Evolutionary conservation across 768 basidiomycete species (phyloP).

Genomic region (Amanita muscaria): DNA sequence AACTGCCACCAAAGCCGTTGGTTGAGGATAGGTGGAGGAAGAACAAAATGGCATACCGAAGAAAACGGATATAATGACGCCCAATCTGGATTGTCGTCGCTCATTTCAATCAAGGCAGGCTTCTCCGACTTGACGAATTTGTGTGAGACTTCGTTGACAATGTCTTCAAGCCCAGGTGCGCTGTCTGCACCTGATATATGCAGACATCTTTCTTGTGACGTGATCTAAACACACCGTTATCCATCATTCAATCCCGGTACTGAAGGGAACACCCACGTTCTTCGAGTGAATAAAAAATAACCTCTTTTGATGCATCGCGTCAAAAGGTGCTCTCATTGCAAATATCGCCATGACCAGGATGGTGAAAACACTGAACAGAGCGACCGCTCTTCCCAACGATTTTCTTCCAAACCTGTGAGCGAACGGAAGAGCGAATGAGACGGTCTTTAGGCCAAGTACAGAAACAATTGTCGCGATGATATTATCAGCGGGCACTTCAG

Average conservation of each 20-base stretch:
- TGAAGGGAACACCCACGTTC: conserved; percentile 46
- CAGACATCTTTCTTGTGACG: conserved; percentile 59
- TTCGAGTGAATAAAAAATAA: conserved; percentile 78
- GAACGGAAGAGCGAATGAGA: conserved; percentile 63
- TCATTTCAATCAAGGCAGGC: conserved; percentile 46
- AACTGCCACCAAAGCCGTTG: conserved; percentile 40
- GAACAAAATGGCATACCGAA: conserved; percentile 40
- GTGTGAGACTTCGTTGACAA: conserved; percentile 53
- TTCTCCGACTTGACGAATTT: conserved; percentile 42
- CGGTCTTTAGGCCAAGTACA: conserved; percentile 41
- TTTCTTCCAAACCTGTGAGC: conserved; percentile 56
- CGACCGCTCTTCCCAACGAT: conserved; percentile 28
- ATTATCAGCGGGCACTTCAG: conserved; percentile 78
- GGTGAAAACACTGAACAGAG: conserved; percentile 38
- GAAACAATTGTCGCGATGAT: conserved; percentile 78
- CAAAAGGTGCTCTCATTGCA: conserved; percentile 55
- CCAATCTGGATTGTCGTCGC: conserved; percentile 83
- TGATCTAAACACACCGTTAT: conserved; percentile 39
- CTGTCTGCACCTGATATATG: conserved; percentile 80
- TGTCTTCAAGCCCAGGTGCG: conserved; percentile 60
- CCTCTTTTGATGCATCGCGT: conserved; percentile 79
- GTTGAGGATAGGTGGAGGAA: not conserved
- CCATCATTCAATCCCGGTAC: not conserved
- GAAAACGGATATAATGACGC: conserved; percentile 80
- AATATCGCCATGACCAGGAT: conserved; percentile 53